These are phyloP conservation scores for Curvularia eragrostidis DNA, from an alignment of 2,329 filamentous ascomycete genomes.

Conservation along the genomic window DNA sequence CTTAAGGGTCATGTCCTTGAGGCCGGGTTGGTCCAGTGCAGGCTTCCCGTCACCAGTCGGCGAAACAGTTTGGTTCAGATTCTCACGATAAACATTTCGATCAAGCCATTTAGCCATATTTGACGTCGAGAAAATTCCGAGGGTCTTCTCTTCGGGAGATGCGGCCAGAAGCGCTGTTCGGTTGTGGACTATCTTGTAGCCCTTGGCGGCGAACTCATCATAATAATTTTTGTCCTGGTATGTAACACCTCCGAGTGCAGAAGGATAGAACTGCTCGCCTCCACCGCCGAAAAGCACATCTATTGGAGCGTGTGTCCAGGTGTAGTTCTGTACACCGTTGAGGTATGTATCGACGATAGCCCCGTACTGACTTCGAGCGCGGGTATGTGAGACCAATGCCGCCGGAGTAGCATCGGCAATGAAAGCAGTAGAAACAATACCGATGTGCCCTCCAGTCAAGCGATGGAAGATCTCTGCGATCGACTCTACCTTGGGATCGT, in stretches of 20 bases:
- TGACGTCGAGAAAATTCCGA: slow-evolving; percentile 78
- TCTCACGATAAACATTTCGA: slow-evolving; percentile 77
- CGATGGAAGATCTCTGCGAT: slow-evolving; percentile 80
- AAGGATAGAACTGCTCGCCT: slow-evolving; percentile 75
- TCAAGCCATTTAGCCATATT: slow-evolving; percentile 87
- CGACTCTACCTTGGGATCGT: slow-evolving; percentile 86
- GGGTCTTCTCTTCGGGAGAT: slow-evolving; percentile 66
- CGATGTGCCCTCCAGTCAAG: slow-evolving; percentile 65
- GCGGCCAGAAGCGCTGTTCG: slow-evolving; percentile 71
- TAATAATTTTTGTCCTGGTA: slow-evolving; percentile 77
- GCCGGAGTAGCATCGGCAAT: slow-evolving; percentile 84
- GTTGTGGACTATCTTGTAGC: slow-evolving; percentile 75
- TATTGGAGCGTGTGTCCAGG: slow-evolving; percentile 74
- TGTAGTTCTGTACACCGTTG: slow-evolving; percentile 78
- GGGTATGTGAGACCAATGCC: slow-evolving; percentile 66
- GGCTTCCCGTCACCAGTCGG: slow-evolving; percentile 69
- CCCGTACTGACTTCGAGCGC: slow-evolving; percentile 71
- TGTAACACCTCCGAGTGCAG: slow-evolving; percentile 63
- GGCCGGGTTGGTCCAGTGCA: slow-evolving; percentile 77
- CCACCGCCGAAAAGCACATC: slow-evolving; percentile 85
- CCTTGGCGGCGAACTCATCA: slow-evolving; percentile 71
- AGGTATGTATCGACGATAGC: slow-evolving; percentile 78
- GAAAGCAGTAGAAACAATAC: slow-evolving; percentile 78
- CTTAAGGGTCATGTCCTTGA: slow-evolving; percentile 91
- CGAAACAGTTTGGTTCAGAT: slow-evolving; percentile 72